Base-by-base conservation (phyloP, 805 yeast genomes). In the Zygosaccharomyces bisporus region DNA sequence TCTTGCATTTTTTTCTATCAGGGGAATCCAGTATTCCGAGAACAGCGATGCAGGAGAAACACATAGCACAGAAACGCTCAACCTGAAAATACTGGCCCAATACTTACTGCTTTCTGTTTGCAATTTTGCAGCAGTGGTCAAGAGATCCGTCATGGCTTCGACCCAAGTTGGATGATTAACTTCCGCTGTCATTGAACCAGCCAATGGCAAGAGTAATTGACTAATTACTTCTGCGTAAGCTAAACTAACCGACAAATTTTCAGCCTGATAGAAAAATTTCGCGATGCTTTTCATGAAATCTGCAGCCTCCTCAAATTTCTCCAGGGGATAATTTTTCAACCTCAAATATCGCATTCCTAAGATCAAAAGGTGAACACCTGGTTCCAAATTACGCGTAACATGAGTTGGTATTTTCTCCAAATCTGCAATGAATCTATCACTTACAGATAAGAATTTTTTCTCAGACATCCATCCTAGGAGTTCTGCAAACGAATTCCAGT, bases 151-250 rank as follows among this genome's bases (percentile, higher is more conserved):
- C 43, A 88, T 77, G 0, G 96, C 93, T 32, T 80, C 86, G 0
- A 83, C 81, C 99, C 99, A 93, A 1, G 84, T 80, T 3, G 99
- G 99, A 61, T 91, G 95, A 57, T 93, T 91, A 0, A 88, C 90
- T 60, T 93, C 99, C 0, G 96, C 98, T 0, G 96, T 87, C 24
- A 90, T 72, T 1, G 80, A 73, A 6, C 87, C 91, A 0, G 97
- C 95, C 18, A 93, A 63, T 0, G 97, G 95, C 32, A 88, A 67
- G 2, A 93, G 66, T 19, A 93, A 73, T 42, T 79, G 81, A 44
- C 83, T 75, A 31, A 90, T 71, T 1, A 88, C 95, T 51, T 88
- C 95, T 37, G 93, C 85, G 59, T 91, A 95, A 1, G 95, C 90
- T 46, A 77, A 71, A 25, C 80, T 72, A 1, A 91, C 72, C 3